These are phyloP conservation scores for Elsinoe fawcettii DNA, from an alignment of 2,329 filamentous ascomycete genomes.

Conservation along the genomic window DNA sequence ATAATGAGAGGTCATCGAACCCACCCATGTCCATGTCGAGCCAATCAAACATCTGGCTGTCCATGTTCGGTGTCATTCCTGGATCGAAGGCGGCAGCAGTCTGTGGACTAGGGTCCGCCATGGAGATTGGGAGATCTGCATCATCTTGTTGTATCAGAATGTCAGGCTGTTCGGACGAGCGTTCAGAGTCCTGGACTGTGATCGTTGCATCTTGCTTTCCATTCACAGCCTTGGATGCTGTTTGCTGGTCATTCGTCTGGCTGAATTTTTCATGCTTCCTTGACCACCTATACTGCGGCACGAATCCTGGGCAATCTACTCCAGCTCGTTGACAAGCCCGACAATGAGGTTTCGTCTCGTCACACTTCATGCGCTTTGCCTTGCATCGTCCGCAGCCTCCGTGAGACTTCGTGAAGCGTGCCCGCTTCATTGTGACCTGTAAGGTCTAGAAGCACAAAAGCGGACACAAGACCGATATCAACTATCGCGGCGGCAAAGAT, in stretches of 20 bases:
- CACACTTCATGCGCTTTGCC: slow-evolving; percentile 30
- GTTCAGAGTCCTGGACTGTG: background rate
- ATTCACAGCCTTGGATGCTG: background rate
- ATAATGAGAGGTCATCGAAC: background rate
- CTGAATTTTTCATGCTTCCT: slow-evolving; percentile 41
- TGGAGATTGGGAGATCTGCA: too few species aligned
- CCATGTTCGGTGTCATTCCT: background rate
- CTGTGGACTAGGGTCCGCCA: background rate
- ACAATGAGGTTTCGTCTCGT: slow-evolving; percentile 36
- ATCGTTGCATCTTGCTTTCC: background rate
- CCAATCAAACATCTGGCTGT: background rate
- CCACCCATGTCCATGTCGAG: slow-evolving; percentile 1
- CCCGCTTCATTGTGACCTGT: background rate
- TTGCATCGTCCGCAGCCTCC: background rate
- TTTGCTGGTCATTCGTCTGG: slow-evolving; percentile 19
- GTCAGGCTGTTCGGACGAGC: background rate
- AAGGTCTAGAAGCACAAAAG: background rate
- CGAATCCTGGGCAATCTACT: slow-evolving; percentile 38
- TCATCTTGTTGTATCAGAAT: background rate
- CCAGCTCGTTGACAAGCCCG: slow-evolving; percentile 37
- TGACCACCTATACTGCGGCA: slow-evolving; percentile 41
- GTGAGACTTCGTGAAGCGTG: background rate
- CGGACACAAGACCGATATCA: background rate
- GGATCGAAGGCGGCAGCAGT: background rate
- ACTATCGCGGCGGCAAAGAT: background rate